Conservation (phyloP, 345 rosid genomes). For the Abelmoschus esculentus region DNA sequence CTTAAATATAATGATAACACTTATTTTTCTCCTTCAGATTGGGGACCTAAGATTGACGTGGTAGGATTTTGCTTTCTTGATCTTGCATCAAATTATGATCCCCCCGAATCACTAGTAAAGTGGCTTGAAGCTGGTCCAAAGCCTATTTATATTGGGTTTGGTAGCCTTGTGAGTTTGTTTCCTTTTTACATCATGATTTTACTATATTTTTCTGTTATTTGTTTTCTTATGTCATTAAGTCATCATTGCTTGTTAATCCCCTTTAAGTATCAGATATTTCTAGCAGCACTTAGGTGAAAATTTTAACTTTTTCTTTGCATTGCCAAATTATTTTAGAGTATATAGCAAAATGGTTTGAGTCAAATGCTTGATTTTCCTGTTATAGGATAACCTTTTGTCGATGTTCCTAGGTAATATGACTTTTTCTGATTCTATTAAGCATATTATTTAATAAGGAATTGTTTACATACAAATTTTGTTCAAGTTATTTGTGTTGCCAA, state of each 20-base stretch:
- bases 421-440: background rate
- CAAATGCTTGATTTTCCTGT: background rate
- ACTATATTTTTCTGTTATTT: background rate
- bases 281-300: background rate
- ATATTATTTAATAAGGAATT: background rate
- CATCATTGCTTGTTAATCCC: background rate
- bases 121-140: conserved; percentile 90
- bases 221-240: background rate
- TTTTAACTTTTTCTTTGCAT: conserved; percentile 3
- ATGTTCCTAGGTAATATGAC: background rate
- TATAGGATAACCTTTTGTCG: background rate
- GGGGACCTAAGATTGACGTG: conserved; percentile 95
- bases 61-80: conserved; percentile 99
- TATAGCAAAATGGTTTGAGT: background rate
- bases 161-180: conserved; percentile 82
- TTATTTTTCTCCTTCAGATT: conserved; percentile 46
- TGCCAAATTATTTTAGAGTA: conserved; percentile 1
- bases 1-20: conserved; percentile 13
- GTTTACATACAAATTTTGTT: background rate
- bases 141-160: conserved; percentile 96
- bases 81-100: conserved; percentile 94
- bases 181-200: background rate
- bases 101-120: conserved; percentile 73
- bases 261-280: background rate
- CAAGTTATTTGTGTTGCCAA: background rate